A percentile compares a stretch with the other conserved stretches of the same genome.
Conservation (phyloP, 345 rosid species). For the Salix arbutifolia region DNA sequence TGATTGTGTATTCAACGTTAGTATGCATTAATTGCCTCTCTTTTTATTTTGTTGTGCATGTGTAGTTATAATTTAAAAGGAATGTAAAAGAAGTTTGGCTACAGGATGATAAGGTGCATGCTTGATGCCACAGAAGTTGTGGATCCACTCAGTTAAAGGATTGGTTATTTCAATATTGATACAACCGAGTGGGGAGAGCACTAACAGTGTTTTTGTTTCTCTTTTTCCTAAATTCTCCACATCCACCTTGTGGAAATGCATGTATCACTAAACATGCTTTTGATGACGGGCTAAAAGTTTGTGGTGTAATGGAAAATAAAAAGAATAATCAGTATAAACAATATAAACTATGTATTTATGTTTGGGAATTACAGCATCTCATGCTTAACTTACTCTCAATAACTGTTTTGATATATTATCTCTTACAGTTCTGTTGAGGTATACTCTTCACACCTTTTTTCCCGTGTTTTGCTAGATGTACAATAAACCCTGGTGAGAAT, state of each 20-base stretch:
- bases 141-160: background rate
- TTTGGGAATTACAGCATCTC: background rate
- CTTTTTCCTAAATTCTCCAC: background rate
- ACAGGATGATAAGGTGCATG: background rate
- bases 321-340: background rate
- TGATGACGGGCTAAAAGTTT: background rate
- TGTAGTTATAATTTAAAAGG: background rate
- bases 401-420: background rate
- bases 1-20: slow-evolving; percentile 93
- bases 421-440: background rate
- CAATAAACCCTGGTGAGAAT: slow-evolving; percentile 93
- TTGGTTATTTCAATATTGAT: background rate
- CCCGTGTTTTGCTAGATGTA: slow-evolving; percentile 59
- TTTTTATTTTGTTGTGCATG: background rate
- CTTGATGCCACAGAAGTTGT: background rate
- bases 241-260: background rate
- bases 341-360: background rate
- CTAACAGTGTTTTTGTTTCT: background rate
- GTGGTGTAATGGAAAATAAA: background rate
- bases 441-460: background rate
- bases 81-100: background rate
- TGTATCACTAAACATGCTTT: background rate
- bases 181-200: background rate
- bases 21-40: slow-evolving; percentile 20
- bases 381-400: background rate